Evolutionary conservation across 2,329 filamentous ascomycete genomes (phyloP), one percentile per base, ranked within the genome.

Genomic region (Colletotrichum navitas): DNA sequence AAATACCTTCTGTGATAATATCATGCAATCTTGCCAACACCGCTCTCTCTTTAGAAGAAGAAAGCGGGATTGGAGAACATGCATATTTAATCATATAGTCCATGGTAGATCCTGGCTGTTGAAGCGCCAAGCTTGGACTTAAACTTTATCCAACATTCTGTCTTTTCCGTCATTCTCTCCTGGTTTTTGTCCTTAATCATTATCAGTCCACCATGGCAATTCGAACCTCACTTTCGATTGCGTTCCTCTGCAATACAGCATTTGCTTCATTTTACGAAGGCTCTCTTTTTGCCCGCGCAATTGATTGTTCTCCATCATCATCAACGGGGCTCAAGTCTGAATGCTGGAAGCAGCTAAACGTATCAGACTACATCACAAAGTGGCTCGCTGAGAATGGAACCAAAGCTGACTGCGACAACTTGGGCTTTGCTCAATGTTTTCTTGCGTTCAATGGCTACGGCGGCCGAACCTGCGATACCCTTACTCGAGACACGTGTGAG

Each of bases 361-460:
- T 77, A 52, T 68, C 74, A 14, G 67, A 69, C 51, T 77, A 76
- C 61, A 77, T 78, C 63, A 75, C 68, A 2, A 73, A 76, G 14
- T 77, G 76, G 76, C 52, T 78, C 11, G 71, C 69, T 2, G 75
- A 75, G 26, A 78, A 77, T 62, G 72, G 76, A 55, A 76, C 76
- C 4, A 73, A 71, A 4, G 77, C 77, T 24, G 73, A 75, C 56
- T 78, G 77, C 58, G 73, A 72, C 8, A 74, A 52, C 11, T 66
- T 78, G 10, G 76, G 76, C 24, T 78, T 78, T 39, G 76, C 77
- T 3, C 76, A 78, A 63, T 77, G 76, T 47, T 78, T 66, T 58
- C 65, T 78, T 36, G 74, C 75, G 43, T 77, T 75, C 68, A 77
- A 78, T 51, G 76, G 77, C 11, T 76, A 74, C 49, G 75, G 74